Percentiles rank a stretch among this genome's conserved stretches.
Evolutionary conservation across 2,329 filamentous ascomycete genomes (phyloP).

Genomic region (Penicillium sp.): DNA sequence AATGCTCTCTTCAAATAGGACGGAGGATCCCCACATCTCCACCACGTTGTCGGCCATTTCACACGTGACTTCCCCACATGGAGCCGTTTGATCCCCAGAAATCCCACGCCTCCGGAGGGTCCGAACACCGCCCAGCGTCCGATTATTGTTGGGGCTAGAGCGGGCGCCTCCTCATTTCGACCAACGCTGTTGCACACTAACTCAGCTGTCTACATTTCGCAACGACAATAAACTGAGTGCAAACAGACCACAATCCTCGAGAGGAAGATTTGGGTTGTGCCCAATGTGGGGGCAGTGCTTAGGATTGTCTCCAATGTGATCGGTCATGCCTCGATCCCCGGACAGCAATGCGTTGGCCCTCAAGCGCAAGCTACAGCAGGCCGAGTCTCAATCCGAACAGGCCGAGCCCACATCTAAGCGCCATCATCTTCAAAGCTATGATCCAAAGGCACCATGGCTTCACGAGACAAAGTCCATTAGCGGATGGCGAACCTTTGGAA

Average conservation of each 20-base stretch:
- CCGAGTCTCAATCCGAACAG: constrained; percentile 16
- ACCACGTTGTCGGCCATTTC: not conserved
- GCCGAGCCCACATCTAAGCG: constrained; percentile 18
- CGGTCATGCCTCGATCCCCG: constrained; percentile 14
- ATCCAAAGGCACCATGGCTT: constrained; percentile 29
- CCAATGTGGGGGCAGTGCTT: not conserved
- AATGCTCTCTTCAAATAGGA: too few relatives aligned
- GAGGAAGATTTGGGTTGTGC: too few relatives aligned
- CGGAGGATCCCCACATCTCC: too few relatives aligned
- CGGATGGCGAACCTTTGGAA: constrained; percentile 25
- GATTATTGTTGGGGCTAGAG: not conserved
- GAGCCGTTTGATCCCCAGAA: not conserved
- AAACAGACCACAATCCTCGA: not conserved
- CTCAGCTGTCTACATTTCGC: not conserved
- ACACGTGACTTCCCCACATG: not conserved
- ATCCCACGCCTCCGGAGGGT: not conserved
- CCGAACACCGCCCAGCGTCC: constrained; percentile 1
- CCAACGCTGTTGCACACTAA: not conserved
- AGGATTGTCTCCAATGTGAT: constrained; percentile 6
- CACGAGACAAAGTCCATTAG: constrained; percentile 21
- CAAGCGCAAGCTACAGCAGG: constrained; percentile 25
- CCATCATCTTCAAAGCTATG: constrained; percentile 23
- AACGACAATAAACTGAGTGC: not conserved
- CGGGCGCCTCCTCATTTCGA: not conserved
- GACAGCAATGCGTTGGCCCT: constrained; percentile 18